Evolutionary conservation across 2,329 filamentous ascomycete genomes (phyloP), one percentile per base, ranked within the genome.

Genomic region (Aureobasidium sp.): DNA sequence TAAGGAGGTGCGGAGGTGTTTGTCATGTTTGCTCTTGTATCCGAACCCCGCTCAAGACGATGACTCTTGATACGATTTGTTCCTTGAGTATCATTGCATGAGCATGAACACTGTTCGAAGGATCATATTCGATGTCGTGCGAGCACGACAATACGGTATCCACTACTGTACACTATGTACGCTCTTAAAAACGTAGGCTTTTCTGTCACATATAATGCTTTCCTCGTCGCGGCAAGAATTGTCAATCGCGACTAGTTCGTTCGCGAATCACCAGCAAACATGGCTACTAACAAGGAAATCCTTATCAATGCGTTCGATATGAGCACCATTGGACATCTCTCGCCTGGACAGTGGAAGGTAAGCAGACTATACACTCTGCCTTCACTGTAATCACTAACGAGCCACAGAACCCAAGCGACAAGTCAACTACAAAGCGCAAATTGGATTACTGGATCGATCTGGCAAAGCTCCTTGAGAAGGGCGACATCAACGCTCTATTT

Each of bases 281-380:
- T 50, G 43, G 43, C 43, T 16, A 5, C 47, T 23, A 54, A 83
- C 72, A 87, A 86, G 69, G 81, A 86, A 31, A 89, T 90, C 18
- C 72, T 90, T 8, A 79, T 91, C 54, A 91, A 90, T 78, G 88
- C 88, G 3, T 90, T 91, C 69, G 88, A 90, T 67, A 90, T 90
- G 88, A 88, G 83, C 2, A 90, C 88, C 61, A 82, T 81, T 42
- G 82, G 84, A 6, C 84, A 87, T 71, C 81, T 86, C 68, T 86
- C 84, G 4, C 86, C 87, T 9, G 87, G 87, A 1, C 79, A 89
- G 6, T 90, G 89, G 90, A 82, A 85, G 42, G n/a, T n/a, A n/a
- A n/a, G n/a, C n/a, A n/a, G n/a, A n/a, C n/a, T n/a, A n/a, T n/a
- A n/a, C n/a, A n/a, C n/a, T n/a, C n/a, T n/a, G n/a, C n/a, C n/a